Percentiles rank a stretch among this genome's conserved stretches.
phyloP scores from a whole-genome alignment of 2,329 filamentous ascomycete species.

The Fusarium sp. region DNA sequence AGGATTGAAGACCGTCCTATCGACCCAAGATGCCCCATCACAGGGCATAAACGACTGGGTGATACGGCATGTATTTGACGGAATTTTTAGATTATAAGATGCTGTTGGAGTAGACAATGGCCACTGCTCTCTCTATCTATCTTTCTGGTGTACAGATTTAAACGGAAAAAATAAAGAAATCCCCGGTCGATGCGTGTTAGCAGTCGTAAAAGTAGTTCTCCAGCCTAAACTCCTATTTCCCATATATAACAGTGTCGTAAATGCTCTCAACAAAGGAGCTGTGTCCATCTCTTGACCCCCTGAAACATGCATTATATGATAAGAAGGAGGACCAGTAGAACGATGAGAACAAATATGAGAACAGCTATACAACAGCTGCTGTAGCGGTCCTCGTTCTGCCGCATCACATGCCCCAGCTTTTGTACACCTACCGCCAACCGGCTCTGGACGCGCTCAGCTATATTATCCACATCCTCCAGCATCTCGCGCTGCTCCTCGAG shows the following conservation, averaged over 20 bases:
- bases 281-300: not conserved
- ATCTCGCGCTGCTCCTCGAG: constrained; percentile 94
- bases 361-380: constrained; percentile 93
- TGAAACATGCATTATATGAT: constrained; percentile 60
- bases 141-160: constrained; percentile 45
- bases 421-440: constrained; percentile 88
- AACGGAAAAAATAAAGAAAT: constrained; percentile 26
- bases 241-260: constrained; percentile 27
- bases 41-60: constrained; percentile 4
- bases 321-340: constrained; percentile 84
- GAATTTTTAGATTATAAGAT: constrained; percentile 42
- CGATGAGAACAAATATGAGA: constrained; percentile 87
- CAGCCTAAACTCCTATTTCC: constrained; percentile 42
- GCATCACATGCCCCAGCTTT: constrained; percentile 86
- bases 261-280: constrained; percentile 17
- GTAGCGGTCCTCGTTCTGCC: constrained; percentile 86
- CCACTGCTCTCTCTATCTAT: constrained; percentile 40
- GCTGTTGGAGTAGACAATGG: constrained; percentile 23
- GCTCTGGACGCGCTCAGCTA: constrained; percentile 88
- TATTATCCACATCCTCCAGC: constrained; percentile 84
- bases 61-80: constrained; percentile 38
- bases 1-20: constrained; percentile 15
- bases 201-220: constrained; percentile 27
- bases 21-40: constrained; percentile 13
- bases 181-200: constrained; percentile 18